Percentiles rank a stretch among this genome's conserved stretches.
phyloP scores from a whole-genome alignment of 257 asterid species.

The Solanum etuberosum region DNA sequence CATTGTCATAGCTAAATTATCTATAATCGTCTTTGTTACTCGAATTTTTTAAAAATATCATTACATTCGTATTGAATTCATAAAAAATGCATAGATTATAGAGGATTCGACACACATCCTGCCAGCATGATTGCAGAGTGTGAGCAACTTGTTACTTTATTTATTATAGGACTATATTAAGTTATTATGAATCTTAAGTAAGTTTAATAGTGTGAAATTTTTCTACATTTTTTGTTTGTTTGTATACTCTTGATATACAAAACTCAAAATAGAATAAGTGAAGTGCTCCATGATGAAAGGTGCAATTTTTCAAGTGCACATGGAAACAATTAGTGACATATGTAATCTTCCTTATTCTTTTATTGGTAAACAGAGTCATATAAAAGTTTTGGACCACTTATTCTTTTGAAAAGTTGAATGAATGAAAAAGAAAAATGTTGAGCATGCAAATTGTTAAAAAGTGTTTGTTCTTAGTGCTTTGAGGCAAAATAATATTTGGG shows the following conservation, averaged over 20 bases:
- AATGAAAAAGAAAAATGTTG: background rate
- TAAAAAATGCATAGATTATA: background rate
- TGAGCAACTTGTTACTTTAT: background rate
- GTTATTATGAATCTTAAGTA: background rate
- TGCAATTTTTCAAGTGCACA: background rate
- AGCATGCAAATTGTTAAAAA: background rate
- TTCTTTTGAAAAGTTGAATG: background rate
- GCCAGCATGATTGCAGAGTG: background rate
- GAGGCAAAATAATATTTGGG: background rate
- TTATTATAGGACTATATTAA: background rate
- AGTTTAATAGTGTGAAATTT: background rate
- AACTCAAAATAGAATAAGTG: background rate
- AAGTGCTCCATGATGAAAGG: slow-evolving; percentile 1
- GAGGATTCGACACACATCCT: rapidly evolving
- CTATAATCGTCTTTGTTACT: background rate
- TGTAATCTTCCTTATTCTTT: background rate
- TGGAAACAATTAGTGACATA: background rate
- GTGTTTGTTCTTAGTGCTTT: slow-evolving; percentile 6
- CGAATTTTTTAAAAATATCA: background rate
- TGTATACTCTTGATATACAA: background rate
- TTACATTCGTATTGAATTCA: background rate
- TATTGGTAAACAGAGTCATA: background rate
- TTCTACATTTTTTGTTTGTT: background rate
- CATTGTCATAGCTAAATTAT: background rate
- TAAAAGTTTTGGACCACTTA: background rate